These are phyloP conservation scores for Ziziphus jujuba DNA, from an alignment of 306 rosid species.

Conservation along the genomic window DNA sequence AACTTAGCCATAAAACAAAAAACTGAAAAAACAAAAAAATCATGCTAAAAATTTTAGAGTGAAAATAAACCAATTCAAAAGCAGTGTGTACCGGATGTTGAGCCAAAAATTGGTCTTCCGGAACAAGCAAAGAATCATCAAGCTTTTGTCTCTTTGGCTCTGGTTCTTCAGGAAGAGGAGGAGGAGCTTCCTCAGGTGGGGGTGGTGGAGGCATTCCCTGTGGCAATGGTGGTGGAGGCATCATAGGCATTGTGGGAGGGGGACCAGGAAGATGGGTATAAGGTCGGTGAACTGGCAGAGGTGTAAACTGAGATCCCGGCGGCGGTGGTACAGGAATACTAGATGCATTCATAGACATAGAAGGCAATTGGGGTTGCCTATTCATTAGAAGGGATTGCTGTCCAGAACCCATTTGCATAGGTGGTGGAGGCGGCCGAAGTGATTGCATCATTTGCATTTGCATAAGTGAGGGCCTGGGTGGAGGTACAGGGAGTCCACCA, in stretches of 20 bases:
- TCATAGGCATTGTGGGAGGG: conserved; percentile 69
- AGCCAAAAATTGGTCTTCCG: conserved; percentile 90
- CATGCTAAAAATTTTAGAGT: background rate
- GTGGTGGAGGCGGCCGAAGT: conserved; percentile 62
- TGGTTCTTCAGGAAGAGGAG: conserved; percentile 93
- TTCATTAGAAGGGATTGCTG: conserved; percentile 59
- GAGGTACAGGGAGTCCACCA: conserved; percentile 59
- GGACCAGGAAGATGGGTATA: conserved; percentile 53
- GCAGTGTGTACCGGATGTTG: conserved; percentile 67
- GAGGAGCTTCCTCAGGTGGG: conserved; percentile 97
- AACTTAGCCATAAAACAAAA: conserved; percentile 14
- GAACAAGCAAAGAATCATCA: conserved; percentile 77
- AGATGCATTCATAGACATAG: conserved; percentile 54
- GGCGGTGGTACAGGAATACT: conserved; percentile 73
- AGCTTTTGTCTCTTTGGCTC: conserved; percentile 91
- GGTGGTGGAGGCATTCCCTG: conserved; percentile 88
- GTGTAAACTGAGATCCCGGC: conserved; percentile 86
- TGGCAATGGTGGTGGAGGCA: conserved; percentile 86
- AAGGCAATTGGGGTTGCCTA: conserved; percentile 61
- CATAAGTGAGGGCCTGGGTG: conserved; percentile 58
- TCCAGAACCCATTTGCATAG: conserved; percentile 62
- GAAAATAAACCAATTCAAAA: conserved; percentile 12
- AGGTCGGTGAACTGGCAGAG: conserved; percentile 54
- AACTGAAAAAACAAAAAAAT: background rate
- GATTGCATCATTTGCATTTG: conserved; percentile 52